Percentiles rank a stretch among this genome's conserved stretches.
phyloP scores from a whole-genome alignment of 2,329 filamentous ascomycete genomes.

The Penicillium polonicum region DNA sequence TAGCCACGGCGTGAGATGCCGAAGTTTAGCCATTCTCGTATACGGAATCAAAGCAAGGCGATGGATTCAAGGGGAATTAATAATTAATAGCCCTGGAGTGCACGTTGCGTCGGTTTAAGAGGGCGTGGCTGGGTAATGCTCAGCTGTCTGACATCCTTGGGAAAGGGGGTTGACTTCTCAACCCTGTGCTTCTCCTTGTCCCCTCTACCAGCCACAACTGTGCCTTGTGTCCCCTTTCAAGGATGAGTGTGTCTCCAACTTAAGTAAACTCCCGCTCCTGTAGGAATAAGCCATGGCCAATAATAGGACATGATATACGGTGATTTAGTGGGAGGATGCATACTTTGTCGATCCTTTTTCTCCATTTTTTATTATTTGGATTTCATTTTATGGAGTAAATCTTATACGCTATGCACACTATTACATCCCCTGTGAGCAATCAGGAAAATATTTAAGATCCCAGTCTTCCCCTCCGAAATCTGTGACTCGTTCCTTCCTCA shows the following conservation, averaged over 20 bases:
- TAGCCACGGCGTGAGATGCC: neutral
- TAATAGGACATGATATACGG: neutral
- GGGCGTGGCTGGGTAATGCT: neutral
- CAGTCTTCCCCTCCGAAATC: neutral
- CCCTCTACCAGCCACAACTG: slow-evolving; percentile 4
- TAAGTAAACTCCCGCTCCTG: neutral
- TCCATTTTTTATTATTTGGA: neutral
- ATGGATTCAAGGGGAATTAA: neutral
- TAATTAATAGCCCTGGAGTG: too few relatives aligned
- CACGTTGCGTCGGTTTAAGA: neutral
- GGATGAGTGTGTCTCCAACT: neutral
- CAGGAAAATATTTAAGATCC: slow-evolving; percentile 1
- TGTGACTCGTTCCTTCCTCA: neutral
- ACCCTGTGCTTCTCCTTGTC: neutral
- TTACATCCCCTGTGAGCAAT: slow-evolving; percentile 4
- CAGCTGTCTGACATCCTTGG: neutral
- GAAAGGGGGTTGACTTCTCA: neutral
- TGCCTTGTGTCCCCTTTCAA: slow-evolving; percentile 2
- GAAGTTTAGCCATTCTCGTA: neutral
- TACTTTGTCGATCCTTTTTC: slow-evolving; percentile 7
- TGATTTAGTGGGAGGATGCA: slow-evolving; percentile 2
- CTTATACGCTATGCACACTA: neutral
- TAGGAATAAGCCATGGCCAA: neutral
- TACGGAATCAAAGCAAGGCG: neutral
- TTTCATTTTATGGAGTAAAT: neutral